Base-by-base conservation (phyloP, 805 yeast species). In the Hanseniaspora lachancei region DNA sequence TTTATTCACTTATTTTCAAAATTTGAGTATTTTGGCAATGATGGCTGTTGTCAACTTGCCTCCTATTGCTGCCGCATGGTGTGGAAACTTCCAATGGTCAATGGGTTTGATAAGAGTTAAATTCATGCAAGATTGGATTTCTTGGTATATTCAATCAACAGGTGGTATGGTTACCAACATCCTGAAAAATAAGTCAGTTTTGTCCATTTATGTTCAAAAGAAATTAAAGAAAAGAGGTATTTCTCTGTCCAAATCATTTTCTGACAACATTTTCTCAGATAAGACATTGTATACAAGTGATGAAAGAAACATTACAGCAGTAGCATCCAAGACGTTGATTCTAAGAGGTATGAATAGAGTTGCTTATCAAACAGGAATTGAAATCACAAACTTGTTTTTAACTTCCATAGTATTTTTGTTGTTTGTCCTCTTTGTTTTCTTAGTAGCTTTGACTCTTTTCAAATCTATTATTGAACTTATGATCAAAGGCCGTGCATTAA, bases 1-100 rank as follows among this genome's bases (percentile, higher is more conserved):
- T 1, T 74, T 93, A 59, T 93, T 93, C 70, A 81, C 89, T 55
- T 93, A 93, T 70, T 93, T 91, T 78, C 99, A 93, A 73, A 80
- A 86, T 57, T 75, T 93, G 62, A 96, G 97, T 21, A 81, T 91
- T 58, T 84, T 91, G 20, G 79, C 95, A 18, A 89, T 93, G 96
- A 84, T 89, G 89, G 96, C 95, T 57, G 97, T 91, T 34, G 78
- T 87, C 21, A 74, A 79, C 58, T 86, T 88, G 21, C 98, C 98
- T 1, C 98, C 98, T 2, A 89, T 93, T 62, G 97, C 97, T 5
- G 88, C 95, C 2, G 89, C 97, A 2, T 91, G 98, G 98, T 82
- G 95, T 35, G 96, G 91, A 70, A 93, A 91, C 72, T 93, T 93
- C 74, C 82, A 80, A 69, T 91, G 97, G 97, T 82, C 97, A 1